Evolutionary conservation across 306 rosid species (phyloP).

Genomic region (Astragalus membranaceus): DNA sequence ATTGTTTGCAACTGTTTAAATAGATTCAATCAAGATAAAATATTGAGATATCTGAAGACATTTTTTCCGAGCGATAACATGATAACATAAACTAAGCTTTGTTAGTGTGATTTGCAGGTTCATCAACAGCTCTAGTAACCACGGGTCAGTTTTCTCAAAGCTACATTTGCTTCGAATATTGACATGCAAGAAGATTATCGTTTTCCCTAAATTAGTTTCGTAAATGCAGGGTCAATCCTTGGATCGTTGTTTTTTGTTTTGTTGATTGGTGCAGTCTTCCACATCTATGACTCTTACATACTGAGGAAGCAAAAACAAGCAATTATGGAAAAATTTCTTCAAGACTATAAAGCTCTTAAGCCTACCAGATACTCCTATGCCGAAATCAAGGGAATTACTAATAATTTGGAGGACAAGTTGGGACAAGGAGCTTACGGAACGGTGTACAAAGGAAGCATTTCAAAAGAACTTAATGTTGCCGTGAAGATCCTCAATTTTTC

Average conservation of each 20-base stretch:
- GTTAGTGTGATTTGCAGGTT: conserved; percentile 11
- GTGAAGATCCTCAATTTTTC: conserved; percentile 16
- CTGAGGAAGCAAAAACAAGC: background rate
- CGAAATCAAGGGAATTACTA: conserved; percentile 35
- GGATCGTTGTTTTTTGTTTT: conserved; percentile 6
- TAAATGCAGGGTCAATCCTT: conserved; percentile 13
- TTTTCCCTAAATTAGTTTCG: background rate
- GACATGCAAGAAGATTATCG: background rate
- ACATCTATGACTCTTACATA: background rate
- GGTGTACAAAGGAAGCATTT: conserved; percentile 31
- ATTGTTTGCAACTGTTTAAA: too few species aligned
- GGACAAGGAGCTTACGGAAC: conserved; percentile 41
- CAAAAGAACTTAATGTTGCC: conserved; percentile 16
- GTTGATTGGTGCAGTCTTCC: background rate
- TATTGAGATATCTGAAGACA: background rate
- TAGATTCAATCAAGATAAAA: background rate
- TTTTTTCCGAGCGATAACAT: too few species aligned
- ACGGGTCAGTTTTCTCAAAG: conserved; percentile 12
- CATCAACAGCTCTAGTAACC: background rate
- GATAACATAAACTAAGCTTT: background rate
- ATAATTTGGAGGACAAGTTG: conserved; percentile 23
- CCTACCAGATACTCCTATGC: conserved; percentile 35
- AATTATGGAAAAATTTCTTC: conserved; percentile 13
- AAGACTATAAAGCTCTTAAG: conserved; percentile 31
- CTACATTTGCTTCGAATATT: background rate